Evolutionary conservation across 83 land plant species (phyloP).

Genomic region (Picea abies): DNA sequence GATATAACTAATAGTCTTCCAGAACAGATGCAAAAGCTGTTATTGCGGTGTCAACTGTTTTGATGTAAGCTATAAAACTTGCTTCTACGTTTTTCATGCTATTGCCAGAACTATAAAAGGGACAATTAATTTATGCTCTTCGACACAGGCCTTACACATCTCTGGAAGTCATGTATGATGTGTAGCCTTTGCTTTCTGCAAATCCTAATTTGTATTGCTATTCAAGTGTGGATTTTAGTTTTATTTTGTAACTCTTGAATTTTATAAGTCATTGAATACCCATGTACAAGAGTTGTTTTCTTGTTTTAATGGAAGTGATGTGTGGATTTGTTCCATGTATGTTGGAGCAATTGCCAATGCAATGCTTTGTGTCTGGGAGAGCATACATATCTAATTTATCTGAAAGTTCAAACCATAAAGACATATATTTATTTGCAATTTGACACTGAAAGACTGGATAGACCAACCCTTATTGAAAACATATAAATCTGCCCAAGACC

Average conservation of each 20-base stretch:
- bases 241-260: constrained; percentile 10
- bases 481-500: too few species aligned
- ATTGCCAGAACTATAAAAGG: constrained; percentile 3
- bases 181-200: constrained; percentile 13
- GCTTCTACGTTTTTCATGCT: constrained; percentile 13
- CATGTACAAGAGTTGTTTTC: constrained; percentile 13
- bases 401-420: too few species aligned
- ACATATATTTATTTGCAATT: too few species aligned
- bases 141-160: not conserved
- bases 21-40: constrained; percentile 7
- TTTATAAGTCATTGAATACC: not conserved
- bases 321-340: constrained; percentile 10
- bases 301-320: constrained; percentile 13
- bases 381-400: not conserved
- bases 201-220: constrained; percentile 15
- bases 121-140: constrained; percentile 15
- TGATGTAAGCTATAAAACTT: constrained; percentile 9
- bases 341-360: not conserved
- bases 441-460: too few species aligned
- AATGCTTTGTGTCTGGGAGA: not conserved
- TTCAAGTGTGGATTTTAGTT: not conserved
- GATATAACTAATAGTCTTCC: constrained; percentile 14
- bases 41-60: constrained; percentile 13
- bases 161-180: constrained; percentile 16
- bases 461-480: too few species aligned